A percentile compares a stretch with the other conserved stretches of the same genome.
These are phyloP conservation scores for Thyridium curvatum DNA, from an alignment of 2,329 filamentous ascomycete genomes.

Conservation along the genomic window DNA sequence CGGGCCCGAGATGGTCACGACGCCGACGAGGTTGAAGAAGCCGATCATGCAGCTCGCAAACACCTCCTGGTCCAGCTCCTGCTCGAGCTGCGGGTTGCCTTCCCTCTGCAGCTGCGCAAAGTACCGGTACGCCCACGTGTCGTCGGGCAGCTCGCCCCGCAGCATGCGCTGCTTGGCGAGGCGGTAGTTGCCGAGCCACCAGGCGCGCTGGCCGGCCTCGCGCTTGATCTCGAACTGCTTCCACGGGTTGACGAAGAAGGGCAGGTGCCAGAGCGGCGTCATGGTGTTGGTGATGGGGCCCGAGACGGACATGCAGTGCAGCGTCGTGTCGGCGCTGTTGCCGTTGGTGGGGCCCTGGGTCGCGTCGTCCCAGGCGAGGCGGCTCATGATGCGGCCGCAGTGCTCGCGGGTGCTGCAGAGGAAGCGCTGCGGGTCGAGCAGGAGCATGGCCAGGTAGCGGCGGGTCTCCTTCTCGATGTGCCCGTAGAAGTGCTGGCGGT, in stretches of 20 bases:
- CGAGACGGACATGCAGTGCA: constrained; percentile 45
- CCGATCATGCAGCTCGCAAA: constrained; percentile 45
- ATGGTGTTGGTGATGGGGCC: constrained; percentile 43
- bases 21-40: constrained; percentile 44
- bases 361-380: constrained; percentile 43
- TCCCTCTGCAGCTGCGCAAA: constrained; percentile 33
- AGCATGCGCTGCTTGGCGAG: constrained; percentile 33
- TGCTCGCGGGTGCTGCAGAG: constrained; percentile 39
- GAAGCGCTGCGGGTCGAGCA: constrained; percentile 39
- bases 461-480: constrained; percentile 40
- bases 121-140: constrained; percentile 44
- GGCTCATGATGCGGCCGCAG: constrained; percentile 43
- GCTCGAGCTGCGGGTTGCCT: constrained; percentile 31
- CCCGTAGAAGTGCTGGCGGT: constrained; percentile 36
- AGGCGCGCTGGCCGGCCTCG: constrained; percentile 33
- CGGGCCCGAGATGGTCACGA: constrained; percentile 42
- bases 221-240: constrained; percentile 36
- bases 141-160: constrained; percentile 29
- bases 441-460: constrained; percentile 36
- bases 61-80: constrained; percentile 34
- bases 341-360: constrained; percentile 37
- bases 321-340: constrained; percentile 37
- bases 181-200: constrained; percentile 38
- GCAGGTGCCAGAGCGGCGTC: constrained; percentile 40
- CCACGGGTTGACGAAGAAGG: constrained; percentile 39